Percentiles rank a stretch among this genome's conserved stretches.
Conservation (phyloP, 495 filamentous ascomycete species). For the Thermochaetoides thermophila region DNA sequence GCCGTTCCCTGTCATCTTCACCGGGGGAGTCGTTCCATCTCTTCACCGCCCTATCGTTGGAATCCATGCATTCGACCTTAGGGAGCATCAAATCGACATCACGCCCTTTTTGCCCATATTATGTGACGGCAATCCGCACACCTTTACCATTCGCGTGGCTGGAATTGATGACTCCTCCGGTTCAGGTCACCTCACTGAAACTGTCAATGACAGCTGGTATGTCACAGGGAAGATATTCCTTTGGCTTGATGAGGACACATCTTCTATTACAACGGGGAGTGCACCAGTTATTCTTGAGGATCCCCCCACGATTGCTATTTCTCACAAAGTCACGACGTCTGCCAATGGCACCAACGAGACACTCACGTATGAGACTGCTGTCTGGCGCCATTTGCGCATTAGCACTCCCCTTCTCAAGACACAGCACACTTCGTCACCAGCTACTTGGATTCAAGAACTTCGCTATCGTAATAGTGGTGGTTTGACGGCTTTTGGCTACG, state of each 20-base stretch:
- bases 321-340: slow-evolving; percentile 26
- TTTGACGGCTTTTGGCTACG: slow-evolving; percentile 41
- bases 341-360: slow-evolving; percentile 44
- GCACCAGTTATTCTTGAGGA: slow-evolving; percentile 15
- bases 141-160: slow-evolving; percentile 54
- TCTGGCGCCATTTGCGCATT: slow-evolving; percentile 40
- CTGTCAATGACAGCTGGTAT: slow-evolving; percentile 57
- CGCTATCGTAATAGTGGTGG: slow-evolving; percentile 43
- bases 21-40: slow-evolving; percentile 68
- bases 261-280: slow-evolving; percentile 37
- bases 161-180: slow-evolving; percentile 39
- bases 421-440: slow-evolving; percentile 21
- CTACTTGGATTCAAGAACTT: slow-evolving; percentile 50
- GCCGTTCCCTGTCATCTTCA: slow-evolving; percentile 83
- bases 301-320: slow-evolving; percentile 17
- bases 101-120: slow-evolving; percentile 61
- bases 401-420: slow-evolving; percentile 32
- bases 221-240: slow-evolving; percentile 74
- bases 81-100: slow-evolving; percentile 73
- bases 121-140: slow-evolving; percentile 47
- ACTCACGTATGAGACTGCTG: slow-evolving; percentile 43
- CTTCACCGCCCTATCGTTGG: slow-evolving; percentile 79
- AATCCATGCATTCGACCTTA: slow-evolving; percentile 70
- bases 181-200: slow-evolving; percentile 37
- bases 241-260: slow-evolving; percentile 39